Base-by-base conservation (phyloP, 2,329 filamentous ascomycete genomes). In the Xylariaceae sp. region DNA sequence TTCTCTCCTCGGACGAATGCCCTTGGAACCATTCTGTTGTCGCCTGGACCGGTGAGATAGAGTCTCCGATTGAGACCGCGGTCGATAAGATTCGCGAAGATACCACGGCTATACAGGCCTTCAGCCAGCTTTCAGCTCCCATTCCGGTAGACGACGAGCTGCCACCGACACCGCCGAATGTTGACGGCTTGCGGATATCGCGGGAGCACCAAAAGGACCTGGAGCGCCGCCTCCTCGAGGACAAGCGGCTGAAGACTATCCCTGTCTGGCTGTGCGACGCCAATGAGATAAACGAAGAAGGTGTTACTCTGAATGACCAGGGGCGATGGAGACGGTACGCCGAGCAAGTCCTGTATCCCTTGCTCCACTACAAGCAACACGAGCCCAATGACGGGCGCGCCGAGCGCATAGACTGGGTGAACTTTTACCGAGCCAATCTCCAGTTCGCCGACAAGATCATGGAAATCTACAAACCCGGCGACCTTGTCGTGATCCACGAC, bases 341-440 rank as follows among this genome's bases (percentile, higher is more conserved):
- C 12, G 88, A 96, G 66, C 81, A 89, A 57, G 86, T 95, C 54
- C 72, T 97, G 18, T 96, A 94, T 66, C 88, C 87, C 1, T 74
- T 96, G 8, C 88, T 96, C 60, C 90, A 97, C 65, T 97, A 97
- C 72, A 94, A 94, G 66, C 87, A 92, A 57, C 86, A 94, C 57
- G 87, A 89, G 60, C 88, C 90, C 1, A 86, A 81, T 9, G 86
- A 96, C 60, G 88, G 88, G 24, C 80, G 85, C 50, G 79, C 80
- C 13, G 86, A 92, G 59, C 81, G 86, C 37, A 73, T 84, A 29
- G 81, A 88, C 53, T 97, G 90, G 89, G 80, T 84, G 17, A 88
- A 97, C 65, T 97, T 95, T 65, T 85, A 88, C 61, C 82, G 83
- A 37, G 83, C 96, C 78, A 97, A 96, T 67, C 83, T 88, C 57